Evolutionary conservation across 176 grass and related monocot species (phyloP), one percentile per base, ranked within the genome.

Genomic region (Rhipidocladum racemiflorum): DNA sequence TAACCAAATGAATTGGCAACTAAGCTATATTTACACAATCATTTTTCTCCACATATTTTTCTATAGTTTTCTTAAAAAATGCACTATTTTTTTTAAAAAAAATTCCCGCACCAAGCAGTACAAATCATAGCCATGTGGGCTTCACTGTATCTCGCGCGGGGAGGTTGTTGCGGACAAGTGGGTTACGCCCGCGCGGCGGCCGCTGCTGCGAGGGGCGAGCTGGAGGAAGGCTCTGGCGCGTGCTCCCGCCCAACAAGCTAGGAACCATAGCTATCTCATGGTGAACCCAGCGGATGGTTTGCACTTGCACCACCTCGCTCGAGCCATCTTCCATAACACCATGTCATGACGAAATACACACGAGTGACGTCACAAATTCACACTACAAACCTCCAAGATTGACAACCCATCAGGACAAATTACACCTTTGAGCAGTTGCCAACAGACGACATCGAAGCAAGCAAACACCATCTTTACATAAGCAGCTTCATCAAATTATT

Each of bases 381-480:
- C 6, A 28, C 42, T 16, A 17, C 38, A 14, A 29, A 29, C 23
- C 15, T 29, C 27, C 25, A 32, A 7, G 61, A 63, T 32, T 10
- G 7, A 27, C 18, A 15, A 49, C n/a, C 18, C 2, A 59, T 57
- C 16, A 18, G 3, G 61, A 18, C 34, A 68, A 1, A 6, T 35
- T 42, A 27, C n/a, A 60, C 27, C 27, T 15, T 60, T 57, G 20
- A 0, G 4, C 3, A 24, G 17, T 65, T 78, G 48, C 27, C 21
- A 80, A 16, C 40, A 73, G 4, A 61, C 23, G 39, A 24, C 23
- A 72, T 4, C 1, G 36, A 68, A 80, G 75, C 36, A 54, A 75
- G 75, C 56, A 62, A 61, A 28, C 61, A 64, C 35, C 60, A 42
- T 51, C 76, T 89, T 91, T 83, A 89, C 78, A 85, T 71, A 85